phyloP scores from a whole-genome alignment of 805 yeast species.

The Candida arabinofermentans region DNA sequence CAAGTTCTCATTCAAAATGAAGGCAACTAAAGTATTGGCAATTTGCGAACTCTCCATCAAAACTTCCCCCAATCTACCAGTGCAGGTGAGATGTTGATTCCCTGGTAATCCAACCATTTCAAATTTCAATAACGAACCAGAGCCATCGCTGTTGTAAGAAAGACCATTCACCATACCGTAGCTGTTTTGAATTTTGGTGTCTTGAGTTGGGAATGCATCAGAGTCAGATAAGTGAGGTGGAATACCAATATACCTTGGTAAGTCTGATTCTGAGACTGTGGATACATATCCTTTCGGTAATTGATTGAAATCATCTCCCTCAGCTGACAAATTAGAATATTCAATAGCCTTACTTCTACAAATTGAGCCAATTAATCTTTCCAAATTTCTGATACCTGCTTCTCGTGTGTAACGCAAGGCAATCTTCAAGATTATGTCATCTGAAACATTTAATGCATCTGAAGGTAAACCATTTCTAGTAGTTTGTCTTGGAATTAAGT shows the following conservation, averaged over 20 bases:
- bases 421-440: constrained; percentile 54
- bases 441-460: constrained; percentile 42
- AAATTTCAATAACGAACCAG: constrained; percentile 75
- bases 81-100: constrained; percentile 49
- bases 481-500: constrained; percentile 72
- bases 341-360: constrained; percentile 84
- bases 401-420: constrained; percentile 75
- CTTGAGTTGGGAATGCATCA: constrained; percentile 39
- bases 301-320: constrained; percentile 17
- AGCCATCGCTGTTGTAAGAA: constrained; percentile 83
- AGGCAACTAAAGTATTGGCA: constrained; percentile 68
- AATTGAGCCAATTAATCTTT: constrained; percentile 67
- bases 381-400: constrained; percentile 81
- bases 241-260: constrained; percentile 66
- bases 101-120: constrained; percentile 70
- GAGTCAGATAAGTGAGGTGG: constrained; percentile 33
- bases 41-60: constrained; percentile 78
- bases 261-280: constrained; percentile 46
- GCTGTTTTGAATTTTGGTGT: constrained; percentile 44
- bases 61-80: constrained; percentile 82
- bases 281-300: constrained; percentile 32
- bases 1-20: constrained; percentile 36
- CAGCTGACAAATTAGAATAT: constrained; percentile 36
- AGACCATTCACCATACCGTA: constrained; percentile 84
- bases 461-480: constrained; percentile 57